Percentiles rank a stretch among this genome's conserved stretches.
Evolutionary conservation across 306 rosid genomes (phyloP).

Genomic region (Glycine soja): DNA sequence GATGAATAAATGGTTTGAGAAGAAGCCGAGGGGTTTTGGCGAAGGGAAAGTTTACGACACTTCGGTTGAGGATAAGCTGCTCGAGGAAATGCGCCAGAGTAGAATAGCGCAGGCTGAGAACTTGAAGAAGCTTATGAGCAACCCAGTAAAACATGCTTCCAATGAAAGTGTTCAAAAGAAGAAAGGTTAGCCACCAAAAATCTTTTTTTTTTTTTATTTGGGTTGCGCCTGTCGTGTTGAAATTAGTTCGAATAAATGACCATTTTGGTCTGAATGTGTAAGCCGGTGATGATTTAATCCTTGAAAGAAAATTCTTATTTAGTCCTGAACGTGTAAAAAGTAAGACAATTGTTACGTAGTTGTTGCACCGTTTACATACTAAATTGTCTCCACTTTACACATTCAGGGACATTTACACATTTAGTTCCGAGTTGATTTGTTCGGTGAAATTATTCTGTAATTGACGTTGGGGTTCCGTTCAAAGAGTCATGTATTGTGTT

Average conservation of each 20-base stretch:
- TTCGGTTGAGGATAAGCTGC: constrained; percentile 80
- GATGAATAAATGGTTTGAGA: constrained; percentile 69
- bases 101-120: constrained; percentile 62
- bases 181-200: constrained; percentile 54
- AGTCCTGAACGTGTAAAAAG: no score
- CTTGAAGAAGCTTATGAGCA: constrained; percentile 60
- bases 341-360: no score
- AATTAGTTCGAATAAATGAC: neutral
- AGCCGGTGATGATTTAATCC: no score
- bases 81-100: constrained; percentile 72
- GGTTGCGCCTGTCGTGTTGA: neutral
- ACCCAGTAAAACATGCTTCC: constrained; percentile 39
- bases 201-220: neutral
- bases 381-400: no score
- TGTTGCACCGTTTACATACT: no score
- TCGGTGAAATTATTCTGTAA: constrained; percentile 17
- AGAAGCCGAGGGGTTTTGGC: constrained; percentile 81
- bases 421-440: neutral
- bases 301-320: no score
- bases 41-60: constrained; percentile 82
- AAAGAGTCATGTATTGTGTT: neutral
- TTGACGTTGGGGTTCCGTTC: neutral
- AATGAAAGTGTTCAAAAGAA: constrained; percentile 37
- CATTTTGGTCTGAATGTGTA: no score
- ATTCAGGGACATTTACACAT: no score